phyloP scores from a whole-genome alignment of 306 rosid genomes.

The Vigna hirtella region DNA sequence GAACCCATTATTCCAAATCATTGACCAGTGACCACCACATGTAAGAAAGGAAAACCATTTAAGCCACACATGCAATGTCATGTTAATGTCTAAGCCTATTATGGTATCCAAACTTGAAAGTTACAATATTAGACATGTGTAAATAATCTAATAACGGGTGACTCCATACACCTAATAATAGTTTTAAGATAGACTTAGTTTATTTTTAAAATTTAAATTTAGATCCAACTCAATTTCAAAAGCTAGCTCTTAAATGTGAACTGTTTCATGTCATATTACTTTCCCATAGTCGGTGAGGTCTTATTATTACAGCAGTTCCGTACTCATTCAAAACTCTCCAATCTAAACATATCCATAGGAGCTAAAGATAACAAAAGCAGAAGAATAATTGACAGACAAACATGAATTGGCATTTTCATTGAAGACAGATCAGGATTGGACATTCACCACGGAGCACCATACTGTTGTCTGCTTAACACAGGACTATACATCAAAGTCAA shows the following conservation, averaged over 20 bases:
- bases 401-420: conserved; percentile 45
- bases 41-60: conserved; percentile 35
- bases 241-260: background rate
- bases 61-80: conserved; percentile 48
- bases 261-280: background rate
- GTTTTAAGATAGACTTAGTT: background rate
- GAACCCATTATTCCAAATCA: conserved; percentile 44
- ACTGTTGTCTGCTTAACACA: conserved; percentile 52
- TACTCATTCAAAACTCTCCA: conserved; percentile 8
- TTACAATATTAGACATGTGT: background rate
- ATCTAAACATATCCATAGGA: conserved; percentile 35
- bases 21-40: conserved; percentile 31
- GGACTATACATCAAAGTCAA: conserved; percentile 44
- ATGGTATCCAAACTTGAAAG: background rate
- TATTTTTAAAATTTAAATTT: background rate
- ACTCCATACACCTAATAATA: background rate
- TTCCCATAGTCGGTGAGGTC: conserved; percentile 47
- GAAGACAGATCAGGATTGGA: conserved; percentile 50
- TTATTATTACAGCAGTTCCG: conserved; percentile 43
- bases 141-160: background rate
- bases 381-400: conserved; percentile 59
- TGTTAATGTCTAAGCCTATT: conserved; percentile 33
- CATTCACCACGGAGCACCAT: conserved; percentile 51
- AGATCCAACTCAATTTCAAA: background rate
- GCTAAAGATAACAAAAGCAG: conserved; percentile 46